A percentile compares a stretch with the other conserved stretches of the same genome.
Conservation (phyloP, 306 rosid genomes). For the Pachyrhizus erosus region DNA sequence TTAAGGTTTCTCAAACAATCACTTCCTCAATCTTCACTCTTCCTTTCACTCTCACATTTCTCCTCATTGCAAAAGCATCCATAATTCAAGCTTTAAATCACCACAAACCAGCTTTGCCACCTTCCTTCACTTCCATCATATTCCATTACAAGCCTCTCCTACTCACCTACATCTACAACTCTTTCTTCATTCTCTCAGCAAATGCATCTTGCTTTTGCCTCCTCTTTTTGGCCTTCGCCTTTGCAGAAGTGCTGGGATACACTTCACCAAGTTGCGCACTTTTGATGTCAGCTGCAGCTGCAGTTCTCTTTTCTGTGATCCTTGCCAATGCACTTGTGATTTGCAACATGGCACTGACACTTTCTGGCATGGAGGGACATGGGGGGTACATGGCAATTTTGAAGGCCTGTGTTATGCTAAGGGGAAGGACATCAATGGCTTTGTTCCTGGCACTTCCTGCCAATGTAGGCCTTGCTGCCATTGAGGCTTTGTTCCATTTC, state of each 20-base stretch:
- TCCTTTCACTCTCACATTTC: constrained; percentile 80
- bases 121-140: constrained; percentile 49
- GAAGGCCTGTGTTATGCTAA: constrained; percentile 73
- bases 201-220: constrained; percentile 67
- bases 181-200: constrained; percentile 69
- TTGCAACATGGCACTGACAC: constrained; percentile 66
- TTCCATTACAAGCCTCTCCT: constrained; percentile 59
- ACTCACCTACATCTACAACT: constrained; percentile 57
- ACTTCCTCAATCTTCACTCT: constrained; percentile 67
- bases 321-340: constrained; percentile 75
- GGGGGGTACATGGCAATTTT: constrained; percentile 75
- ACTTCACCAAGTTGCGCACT: constrained; percentile 48
- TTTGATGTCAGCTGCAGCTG: constrained; percentile 64
- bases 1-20: constrained; percentile 80
- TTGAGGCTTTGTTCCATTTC: constrained; percentile 84
- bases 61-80: constrained; percentile 73
- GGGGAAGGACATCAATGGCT: constrained; percentile 74
- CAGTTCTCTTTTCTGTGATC: constrained; percentile 68
- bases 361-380: constrained; percentile 67
- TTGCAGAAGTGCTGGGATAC: constrained; percentile 54
- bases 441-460: constrained; percentile 71
- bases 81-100: constrained; percentile 57
- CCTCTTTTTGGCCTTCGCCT: constrained; percentile 63
- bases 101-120: constrained; percentile 41
- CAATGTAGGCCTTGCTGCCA: constrained; percentile 62